phyloP scores from a whole-genome alignment of 2,329 filamentous ascomycete genomes.

The Alternaria sp. region DNA sequence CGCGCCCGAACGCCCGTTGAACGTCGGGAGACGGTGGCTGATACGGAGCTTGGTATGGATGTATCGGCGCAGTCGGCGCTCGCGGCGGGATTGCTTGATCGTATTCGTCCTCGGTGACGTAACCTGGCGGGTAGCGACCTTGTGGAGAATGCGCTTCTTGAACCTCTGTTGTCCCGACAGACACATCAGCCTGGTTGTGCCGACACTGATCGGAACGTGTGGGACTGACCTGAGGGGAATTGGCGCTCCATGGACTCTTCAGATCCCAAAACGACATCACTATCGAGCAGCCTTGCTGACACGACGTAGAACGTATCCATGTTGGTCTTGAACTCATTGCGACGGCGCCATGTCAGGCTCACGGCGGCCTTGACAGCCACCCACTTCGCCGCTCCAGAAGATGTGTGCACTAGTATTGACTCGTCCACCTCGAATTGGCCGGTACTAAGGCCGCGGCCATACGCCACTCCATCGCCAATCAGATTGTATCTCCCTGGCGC shows the following conservation, averaged over 20 bases:
- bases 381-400: neutral
- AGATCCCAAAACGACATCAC: neutral
- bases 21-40: neutral
- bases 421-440: neutral
- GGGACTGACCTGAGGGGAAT: neutral
- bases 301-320: neutral
- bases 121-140: neutral
- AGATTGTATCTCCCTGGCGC: neutral
- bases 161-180: neutral
- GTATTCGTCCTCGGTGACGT: neutral
- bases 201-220: neutral
- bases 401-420: neutral
- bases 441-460: neutral
- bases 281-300: neutral
- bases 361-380: too few relatives aligned
- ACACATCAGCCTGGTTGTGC: neutral
- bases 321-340: fast-evolving
- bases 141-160: neutral
- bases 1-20: neutral
- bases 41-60: neutral
- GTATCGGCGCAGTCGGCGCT: neutral
- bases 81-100: neutral
- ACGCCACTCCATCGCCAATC: neutral
- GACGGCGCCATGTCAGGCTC: too few relatives aligned
- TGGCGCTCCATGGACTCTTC: neutral